Evolutionary conservation across 768 basidiomycete species (phyloP).

Genomic region (Podaxis sp.): DNA sequence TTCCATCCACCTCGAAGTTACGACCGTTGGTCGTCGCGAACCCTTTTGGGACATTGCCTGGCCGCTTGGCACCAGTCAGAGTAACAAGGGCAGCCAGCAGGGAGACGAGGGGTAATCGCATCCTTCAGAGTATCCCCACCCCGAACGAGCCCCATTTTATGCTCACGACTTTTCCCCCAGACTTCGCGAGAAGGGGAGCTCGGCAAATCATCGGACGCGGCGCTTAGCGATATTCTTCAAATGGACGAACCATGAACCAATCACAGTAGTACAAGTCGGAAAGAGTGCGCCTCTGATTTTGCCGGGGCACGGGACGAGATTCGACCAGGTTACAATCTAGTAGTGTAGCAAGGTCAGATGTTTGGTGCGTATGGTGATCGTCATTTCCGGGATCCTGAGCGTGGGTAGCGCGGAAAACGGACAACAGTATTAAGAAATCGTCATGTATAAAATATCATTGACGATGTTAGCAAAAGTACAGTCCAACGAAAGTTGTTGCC

Average conservation of each 20-base stretch:
- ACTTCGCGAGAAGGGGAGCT: not conserved
- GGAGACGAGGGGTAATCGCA: slow-evolving; percentile 1
- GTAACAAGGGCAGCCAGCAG: not conserved
- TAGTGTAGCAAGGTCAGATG: slow-evolving; percentile 8
- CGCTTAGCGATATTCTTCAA: not conserved
- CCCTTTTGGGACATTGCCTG: slow-evolving; percentile 30
- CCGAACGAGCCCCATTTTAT: not conserved
- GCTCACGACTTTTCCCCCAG: not conserved
- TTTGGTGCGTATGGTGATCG: not conserved
- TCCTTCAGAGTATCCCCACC: not conserved
- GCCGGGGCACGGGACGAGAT: not conserved
- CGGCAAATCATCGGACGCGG: slow-evolving; percentile 10
- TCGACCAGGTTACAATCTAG: not conserved
- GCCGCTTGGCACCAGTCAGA: not conserved
- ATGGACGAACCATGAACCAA: not conserved
- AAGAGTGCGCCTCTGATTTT: slow-evolving; percentile 2
- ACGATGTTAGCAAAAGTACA: not conserved
- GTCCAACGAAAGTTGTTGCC: not conserved
- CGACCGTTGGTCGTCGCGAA: slow-evolving; percentile 44
- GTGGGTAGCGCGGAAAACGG: not conserved
- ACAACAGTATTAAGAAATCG: not conserved
- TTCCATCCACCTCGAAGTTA: slow-evolving; percentile 46
- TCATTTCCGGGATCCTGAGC: not conserved
- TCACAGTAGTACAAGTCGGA: not conserved
- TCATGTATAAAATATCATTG: not conserved